These are phyloP conservation scores for Pleurotus salmoneostramineus DNA, from an alignment of 768 basidiomycete species.

Conservation along the genomic window DNA sequence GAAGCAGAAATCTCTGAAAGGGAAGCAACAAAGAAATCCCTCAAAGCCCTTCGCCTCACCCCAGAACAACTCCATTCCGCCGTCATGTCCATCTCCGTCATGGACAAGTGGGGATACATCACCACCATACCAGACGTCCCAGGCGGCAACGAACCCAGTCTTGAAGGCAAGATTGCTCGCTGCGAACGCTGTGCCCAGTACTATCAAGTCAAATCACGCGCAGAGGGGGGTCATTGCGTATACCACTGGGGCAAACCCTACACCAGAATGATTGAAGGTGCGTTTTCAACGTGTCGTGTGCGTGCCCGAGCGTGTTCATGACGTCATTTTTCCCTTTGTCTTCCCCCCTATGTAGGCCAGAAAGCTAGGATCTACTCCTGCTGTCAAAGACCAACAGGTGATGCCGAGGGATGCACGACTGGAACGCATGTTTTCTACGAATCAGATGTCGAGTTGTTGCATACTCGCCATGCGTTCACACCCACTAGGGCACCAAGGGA, in stretches of 20 bases:
- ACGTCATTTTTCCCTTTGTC: neutral
- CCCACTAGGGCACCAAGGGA: constrained; percentile 18
- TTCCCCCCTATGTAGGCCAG: constrained; percentile 42
- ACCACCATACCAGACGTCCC: constrained; percentile 59
- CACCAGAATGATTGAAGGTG: constrained; percentile 63
- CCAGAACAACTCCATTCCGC: constrained; percentile 50
- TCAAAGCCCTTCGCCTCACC: constrained; percentile 52
- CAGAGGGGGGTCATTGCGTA: constrained; percentile 59
- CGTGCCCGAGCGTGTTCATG: neutral
- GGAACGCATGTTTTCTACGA: constrained; percentile 95
- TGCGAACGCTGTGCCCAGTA: constrained; percentile 80
- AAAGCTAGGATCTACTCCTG: constrained; percentile 71
- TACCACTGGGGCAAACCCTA: constrained; percentile 82
- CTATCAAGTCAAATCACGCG: constrained; percentile 61
- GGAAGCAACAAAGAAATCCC: constrained; percentile 47
- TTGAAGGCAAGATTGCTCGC: constrained; percentile 54
- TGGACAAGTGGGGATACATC: constrained; percentile 70
- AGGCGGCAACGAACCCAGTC: constrained; percentile 62
- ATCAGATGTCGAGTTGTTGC: constrained; percentile 56
- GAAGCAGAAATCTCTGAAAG: constrained; percentile 59
- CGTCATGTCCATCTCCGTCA: constrained; percentile 51
- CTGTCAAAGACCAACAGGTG: constrained; percentile 59
- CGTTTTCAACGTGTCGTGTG: constrained; percentile 14
- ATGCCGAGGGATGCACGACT: constrained; percentile 65
- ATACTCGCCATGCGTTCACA: constrained; percentile 75